These are phyloP conservation scores for Aquilaria sinensis DNA, from an alignment of 345 rosid genomes.

Conservation along the genomic window DNA sequence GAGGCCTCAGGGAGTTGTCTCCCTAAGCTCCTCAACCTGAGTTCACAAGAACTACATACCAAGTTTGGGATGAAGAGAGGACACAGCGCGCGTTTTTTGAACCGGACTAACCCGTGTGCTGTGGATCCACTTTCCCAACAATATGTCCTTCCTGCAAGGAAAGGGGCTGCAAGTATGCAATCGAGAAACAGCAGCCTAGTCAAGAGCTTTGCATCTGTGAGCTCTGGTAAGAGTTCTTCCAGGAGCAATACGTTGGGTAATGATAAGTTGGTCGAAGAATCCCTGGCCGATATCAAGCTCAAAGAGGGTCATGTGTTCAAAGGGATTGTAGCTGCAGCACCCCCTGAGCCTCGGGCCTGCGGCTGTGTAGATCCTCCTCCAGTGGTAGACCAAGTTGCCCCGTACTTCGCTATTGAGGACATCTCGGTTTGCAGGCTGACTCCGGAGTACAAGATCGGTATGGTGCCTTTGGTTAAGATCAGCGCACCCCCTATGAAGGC, in stretches of 20 bases:
- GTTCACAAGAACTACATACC: conserved; percentile 33
- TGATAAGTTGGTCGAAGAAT: conserved; percentile 37
- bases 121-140: conserved; percentile 29
- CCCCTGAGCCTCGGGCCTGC: conserved; percentile 48
- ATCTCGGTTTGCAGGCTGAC: conserved; percentile 42
- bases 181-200: conserved; percentile 29
- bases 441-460: conserved; percentile 51
- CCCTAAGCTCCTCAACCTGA: conserved; percentile 40
- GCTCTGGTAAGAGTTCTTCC: conserved; percentile 22
- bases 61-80: conserved; percentile 63
- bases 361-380: conserved; percentile 58
- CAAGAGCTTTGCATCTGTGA: conserved; percentile 20
- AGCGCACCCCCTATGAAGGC: conserved; percentile 63
- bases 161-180: conserved; percentile 5
- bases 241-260: conserved; percentile 13
- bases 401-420: conserved; percentile 38
- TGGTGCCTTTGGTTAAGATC: conserved; percentile 46
- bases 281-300: conserved; percentile 42
- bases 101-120: conserved; percentile 32
- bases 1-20: conserved; percentile 49
- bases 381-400: conserved; percentile 39
- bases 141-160: conserved; percentile 12
- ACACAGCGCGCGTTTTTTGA: conserved; percentile 43
- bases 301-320: conserved; percentile 52
- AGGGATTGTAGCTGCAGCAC: conserved; percentile 60